Evolutionary conservation across 1,139 yeast genomes (phyloP), one percentile per base, ranked within the genome.

Genomic region (Debaryomyces robertsiae): DNA sequence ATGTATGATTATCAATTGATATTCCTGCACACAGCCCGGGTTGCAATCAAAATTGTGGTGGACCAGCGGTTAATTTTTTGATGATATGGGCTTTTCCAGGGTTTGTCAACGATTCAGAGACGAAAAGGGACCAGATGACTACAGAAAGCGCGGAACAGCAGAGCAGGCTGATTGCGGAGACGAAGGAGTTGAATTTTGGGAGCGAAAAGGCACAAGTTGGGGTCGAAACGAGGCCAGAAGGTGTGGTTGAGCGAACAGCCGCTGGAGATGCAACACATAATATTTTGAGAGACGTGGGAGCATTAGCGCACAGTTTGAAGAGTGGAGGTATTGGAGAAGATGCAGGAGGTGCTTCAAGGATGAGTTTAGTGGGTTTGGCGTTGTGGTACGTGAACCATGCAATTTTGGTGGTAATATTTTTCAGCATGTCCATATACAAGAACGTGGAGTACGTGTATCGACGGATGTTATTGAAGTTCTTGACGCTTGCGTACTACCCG

Each of bases 401-500:
- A 30, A 59, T 83, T 11, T 64, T 86, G 39, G 66, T 84, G 30
- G 48, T 71, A 30, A 51, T 84, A 13, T 84, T 79, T 53, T 68
- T 81, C 41, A 30, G 77, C 27, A 78, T 81, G 54, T 79, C 88
- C 9, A 60, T 80, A 32, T 73, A 71, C 54, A 73, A 85, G 44
- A 72, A 78, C 44, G 52, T 68, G 44, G 77, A 79, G 52, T 81
- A 64, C 48, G 56, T 73, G 23, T 79, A 76, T 59, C 79, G 85
- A 52, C 74, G 77, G 45, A 54, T 77, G 40, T 70, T 76, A 49
- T 72, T 88, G 47, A 77, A 81, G 52, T 67, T 82, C 41, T 67
- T 81, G 42, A 81, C 80, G 42, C 60, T 89, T 41, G 78, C 87
- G 7, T 87, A 85, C 60, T 86, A 84, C 57, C 95, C 95, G 9